Base-by-base conservation (phyloP, 768 basidiomycete species). In the Gautieria morchelliformis region DNA sequence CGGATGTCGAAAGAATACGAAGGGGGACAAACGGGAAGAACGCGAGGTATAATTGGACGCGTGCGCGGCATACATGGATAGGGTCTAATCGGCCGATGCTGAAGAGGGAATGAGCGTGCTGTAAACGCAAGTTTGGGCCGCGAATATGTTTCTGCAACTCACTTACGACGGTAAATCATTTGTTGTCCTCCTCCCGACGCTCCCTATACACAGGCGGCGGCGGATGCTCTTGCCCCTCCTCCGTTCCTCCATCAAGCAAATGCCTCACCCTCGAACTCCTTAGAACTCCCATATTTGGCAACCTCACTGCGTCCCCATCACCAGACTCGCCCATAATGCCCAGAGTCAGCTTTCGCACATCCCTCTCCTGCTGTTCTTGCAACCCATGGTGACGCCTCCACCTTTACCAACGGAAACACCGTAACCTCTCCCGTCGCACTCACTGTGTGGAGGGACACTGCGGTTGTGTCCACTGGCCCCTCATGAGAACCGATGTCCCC, bases 321-420 rank as follows among this genome's bases (percentile, higher is more conserved):
- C n/a, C n/a, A n/a, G n/a, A n/a, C n/a, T n/a, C n/a, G n/a, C n/a
- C n/a, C n/a, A n/a, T n/a, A n/a, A n/a, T n/a, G n/a, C n/a, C n/a
- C n/a, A n/a, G n/a, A n/a, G n/a, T n/a, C n/a, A n/a, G 57, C 24
- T 53, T 58, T 15, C 57, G 57, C 35, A 40, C 57, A 45, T 58
- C 57, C 3, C 57, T 53, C 37, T 58, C 33, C 19, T 51, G 57
- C 12, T 45, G 57, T 33, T 58, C 33, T 24, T 51, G 57, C 9
- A 58, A 32, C 32, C 50, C 57, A n/a, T 46, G 19, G 24, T 24
- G 39, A 56, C 1, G 19, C 35, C 22, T 47, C 33, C 8, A 46
- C 37, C 19, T 3, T 47, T 51, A 12, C 17, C 22, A 47, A 33
- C 22, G 57, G 33, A 24, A 42, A 51, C 3, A 33, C 4, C n/a